phyloP scores from a whole-genome alignment of 257 asterid genomes.

The Solanum ossicruentum region DNA sequence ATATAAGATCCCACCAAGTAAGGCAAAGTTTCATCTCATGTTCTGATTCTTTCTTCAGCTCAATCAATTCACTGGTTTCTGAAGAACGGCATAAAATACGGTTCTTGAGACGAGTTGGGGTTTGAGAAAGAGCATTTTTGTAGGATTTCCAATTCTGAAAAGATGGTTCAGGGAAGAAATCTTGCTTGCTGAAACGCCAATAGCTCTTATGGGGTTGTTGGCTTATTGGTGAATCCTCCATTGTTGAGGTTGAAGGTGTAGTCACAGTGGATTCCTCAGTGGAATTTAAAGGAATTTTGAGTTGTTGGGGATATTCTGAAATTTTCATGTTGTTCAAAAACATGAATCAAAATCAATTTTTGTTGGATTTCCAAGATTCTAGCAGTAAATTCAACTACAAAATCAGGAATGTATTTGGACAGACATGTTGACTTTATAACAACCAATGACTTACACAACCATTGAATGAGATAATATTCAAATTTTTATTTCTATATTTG shows the following conservation, averaged over 20 bases:
- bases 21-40: conserved; percentile 63
- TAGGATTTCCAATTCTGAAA: conserved; percentile 47
- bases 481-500: too few species aligned
- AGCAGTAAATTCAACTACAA: too few species aligned
- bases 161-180: conserved; percentile 87
- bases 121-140: conserved; percentile 42
- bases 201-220: conserved; percentile 14
- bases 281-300: conserved; percentile 10
- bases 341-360: background rate
- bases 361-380: background rate
- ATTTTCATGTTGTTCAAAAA: background rate
- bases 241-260: background rate
- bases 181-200: conserved; percentile 83
- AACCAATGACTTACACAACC: background rate
- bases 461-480: too few species aligned
- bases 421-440: background rate
- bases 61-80: conserved; percentile 48
- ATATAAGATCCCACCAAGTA: conserved; percentile 91
- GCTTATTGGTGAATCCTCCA: conserved; percentile 4
- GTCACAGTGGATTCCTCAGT: background rate
- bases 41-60: conserved; percentile 53
- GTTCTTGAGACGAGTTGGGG: conserved; percentile 66
- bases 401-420: background rate
- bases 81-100: conserved; percentile 63
- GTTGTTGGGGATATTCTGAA: conserved; percentile 1